These are phyloP conservation scores for Nicotiana undulata DNA, from an alignment of 257 asterid species.

Conservation along the genomic window DNA sequence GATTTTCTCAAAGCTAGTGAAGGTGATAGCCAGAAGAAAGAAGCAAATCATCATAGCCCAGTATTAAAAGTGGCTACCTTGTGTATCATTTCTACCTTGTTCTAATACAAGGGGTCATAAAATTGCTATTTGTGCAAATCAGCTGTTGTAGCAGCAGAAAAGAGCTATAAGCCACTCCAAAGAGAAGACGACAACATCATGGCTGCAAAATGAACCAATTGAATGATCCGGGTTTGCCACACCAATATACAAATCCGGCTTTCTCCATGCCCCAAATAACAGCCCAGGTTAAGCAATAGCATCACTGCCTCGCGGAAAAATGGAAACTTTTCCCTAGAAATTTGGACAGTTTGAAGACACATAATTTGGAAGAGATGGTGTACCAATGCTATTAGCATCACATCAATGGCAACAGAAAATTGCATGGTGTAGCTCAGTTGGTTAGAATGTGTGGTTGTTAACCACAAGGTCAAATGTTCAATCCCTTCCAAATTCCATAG, in stretches of 20 bases:
- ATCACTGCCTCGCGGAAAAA: background rate
- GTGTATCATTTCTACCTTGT: no score
- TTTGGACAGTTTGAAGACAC: background rate
- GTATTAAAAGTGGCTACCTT: no score
- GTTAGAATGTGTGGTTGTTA: slow-evolving; percentile 35
- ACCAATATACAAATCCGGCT: background rate
- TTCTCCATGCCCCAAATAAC: background rate
- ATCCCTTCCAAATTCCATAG: slow-evolving; percentile 12
- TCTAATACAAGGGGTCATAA: background rate
- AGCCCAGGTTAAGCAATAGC: background rate
- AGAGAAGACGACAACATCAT: background rate
- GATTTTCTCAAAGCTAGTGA: background rate
- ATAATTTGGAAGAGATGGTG: background rate
- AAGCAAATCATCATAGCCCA: slow-evolving; percentile 15
- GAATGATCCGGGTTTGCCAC: background rate
- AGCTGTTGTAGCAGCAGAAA: background rate
- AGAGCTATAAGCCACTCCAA: background rate
- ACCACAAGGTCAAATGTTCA: slow-evolving; percentile 37
- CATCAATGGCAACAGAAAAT: background rate
- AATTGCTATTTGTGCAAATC: background rate
- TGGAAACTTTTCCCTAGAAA: background rate
- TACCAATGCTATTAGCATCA: background rate
- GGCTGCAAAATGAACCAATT: background rate
- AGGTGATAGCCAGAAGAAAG: background rate
- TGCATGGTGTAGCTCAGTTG: slow-evolving; percentile 21